These are phyloP conservation scores for Naganishia kalamii DNA, from an alignment of 768 basidiomycete species.

Conservation along the genomic window DNA sequence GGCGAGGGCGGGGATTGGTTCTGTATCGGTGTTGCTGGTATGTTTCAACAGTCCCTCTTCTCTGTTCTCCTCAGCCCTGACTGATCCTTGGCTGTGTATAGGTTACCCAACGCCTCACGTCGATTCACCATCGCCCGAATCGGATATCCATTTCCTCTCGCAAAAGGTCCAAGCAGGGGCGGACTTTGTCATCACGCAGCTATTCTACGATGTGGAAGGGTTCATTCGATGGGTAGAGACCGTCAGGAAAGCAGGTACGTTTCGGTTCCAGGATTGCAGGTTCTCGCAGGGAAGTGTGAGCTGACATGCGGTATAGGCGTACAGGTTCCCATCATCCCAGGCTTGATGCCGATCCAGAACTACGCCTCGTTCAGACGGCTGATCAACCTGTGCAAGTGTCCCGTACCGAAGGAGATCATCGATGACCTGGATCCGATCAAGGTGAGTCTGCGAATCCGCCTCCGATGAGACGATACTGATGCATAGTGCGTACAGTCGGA, in stretches of 20 bases:
- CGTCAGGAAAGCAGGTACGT: conserved; percentile 65
- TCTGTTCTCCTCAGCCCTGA: no score
- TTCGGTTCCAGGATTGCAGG: neutral
- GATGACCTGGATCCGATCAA: conserved; percentile 66
- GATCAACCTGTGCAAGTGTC: conserved; percentile 77
- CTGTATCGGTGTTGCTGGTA: conserved; percentile 91
- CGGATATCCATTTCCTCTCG: conserved; percentile 61
- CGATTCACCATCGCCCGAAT: conserved; percentile 49
- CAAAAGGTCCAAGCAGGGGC: conserved; percentile 89
- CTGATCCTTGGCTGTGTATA: conserved; percentile 35
- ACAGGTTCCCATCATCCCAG: conserved; percentile 80
- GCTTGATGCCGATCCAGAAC: conserved; percentile 96
- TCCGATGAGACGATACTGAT: neutral
- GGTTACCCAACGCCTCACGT: conserved; percentile 63
- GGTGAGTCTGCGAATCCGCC: conserved; percentile 50
- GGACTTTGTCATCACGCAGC: conserved; percentile 89
- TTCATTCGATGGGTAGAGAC: conserved; percentile 73
- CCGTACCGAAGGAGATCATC: conserved; percentile 64
- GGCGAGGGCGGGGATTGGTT: conserved; percentile 61
- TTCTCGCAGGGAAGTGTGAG: neutral
- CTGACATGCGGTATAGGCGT: conserved; percentile 59
- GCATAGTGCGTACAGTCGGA: conserved; percentile 58
- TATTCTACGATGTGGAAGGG: conserved; percentile 90
- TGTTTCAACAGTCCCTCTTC: conserved; percentile 8
- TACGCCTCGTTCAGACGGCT: conserved; percentile 87